Percentiles rank a stretch among this genome's conserved stretches.
These are phyloP conservation scores for Inonotus obliquus DNA, from an alignment of 1,284 basidiomycete species.

Conservation along the genomic window DNA sequence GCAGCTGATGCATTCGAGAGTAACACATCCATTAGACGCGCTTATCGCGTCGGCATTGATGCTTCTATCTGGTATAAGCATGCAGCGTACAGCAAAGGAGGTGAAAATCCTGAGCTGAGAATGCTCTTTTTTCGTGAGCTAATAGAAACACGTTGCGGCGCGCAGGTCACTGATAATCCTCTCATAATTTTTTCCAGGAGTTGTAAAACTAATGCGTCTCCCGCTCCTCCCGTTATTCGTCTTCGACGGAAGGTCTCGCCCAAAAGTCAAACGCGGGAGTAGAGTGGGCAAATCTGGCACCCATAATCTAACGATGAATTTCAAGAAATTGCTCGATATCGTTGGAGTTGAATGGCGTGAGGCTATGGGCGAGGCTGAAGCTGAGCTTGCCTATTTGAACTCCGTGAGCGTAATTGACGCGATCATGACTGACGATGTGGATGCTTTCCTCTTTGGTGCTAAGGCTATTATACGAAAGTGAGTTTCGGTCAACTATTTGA, in stretches of 20 bases:
- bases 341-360: constrained; percentile 58
- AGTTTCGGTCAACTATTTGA: constrained; percentile 9
- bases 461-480: constrained; percentile 33
- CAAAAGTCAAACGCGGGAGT: constrained; percentile 53
- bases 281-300: constrained; percentile 41
- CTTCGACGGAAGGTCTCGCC: constrained; percentile 61
- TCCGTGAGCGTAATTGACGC: constrained; percentile 50
- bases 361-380: constrained; percentile 56
- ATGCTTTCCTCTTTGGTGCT: constrained; percentile 39
- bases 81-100: constrained; percentile 31
- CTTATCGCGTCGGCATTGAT: constrained; percentile 42
- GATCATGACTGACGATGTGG: constrained; percentile 61
- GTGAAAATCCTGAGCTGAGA: constrained; percentile 38
- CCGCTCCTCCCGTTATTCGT: constrained; percentile 64
- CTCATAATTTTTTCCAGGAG: neutral
- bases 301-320: constrained; percentile 37
- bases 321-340: constrained; percentile 43
- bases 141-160: no score
- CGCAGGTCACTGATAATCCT: no score
- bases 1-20: constrained; percentile 39
- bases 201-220: constrained; percentile 36
- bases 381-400: constrained; percentile 59
- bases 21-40: constrained; percentile 35
- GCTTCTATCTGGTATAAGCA: constrained; percentile 45
- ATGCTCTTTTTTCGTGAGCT: constrained; percentile 33